Evolutionary conservation across 2,329 filamentous ascomycete genomes (phyloP), one percentile per base, ranked within the genome.

Genomic region (Penicillium sp.): DNA sequence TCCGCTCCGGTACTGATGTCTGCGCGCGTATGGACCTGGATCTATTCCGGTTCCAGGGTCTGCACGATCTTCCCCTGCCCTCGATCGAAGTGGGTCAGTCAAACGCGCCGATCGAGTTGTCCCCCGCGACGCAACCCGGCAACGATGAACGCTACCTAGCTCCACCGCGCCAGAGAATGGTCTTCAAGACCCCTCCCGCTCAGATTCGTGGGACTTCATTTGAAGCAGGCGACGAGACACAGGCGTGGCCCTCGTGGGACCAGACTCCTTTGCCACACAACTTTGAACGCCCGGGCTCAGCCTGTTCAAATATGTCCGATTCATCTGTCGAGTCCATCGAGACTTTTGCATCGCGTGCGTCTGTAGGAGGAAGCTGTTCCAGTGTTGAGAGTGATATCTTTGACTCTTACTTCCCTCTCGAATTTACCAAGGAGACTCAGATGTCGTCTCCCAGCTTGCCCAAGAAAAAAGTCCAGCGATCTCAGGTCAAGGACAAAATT

Each of bases 261-360:
- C 55, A 64, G 25, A 63, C 69, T 5, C 69, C 68, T 13, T 63
- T 63, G 63, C 79, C 76, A 29, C 75, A 80, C 49, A 72, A 73
- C 23, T 80, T 85, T 50, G 76, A 77, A 64, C 80, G 86, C 44
- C 82, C 85, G 4, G 77, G 78, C 7, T 88, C 86, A 3, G 79
- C 82, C 4, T 83, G 81, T 64, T 87, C 85, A 2, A 79, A 81
- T 55, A 78, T 82, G 45, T 88, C 85, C 3, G 83, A 88, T 67
- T 88, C 86, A 0, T 88, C 86, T 3, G 71, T 83, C 19, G 86
- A 84, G 13, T 88, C 86, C 0, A 78, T 79, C 50, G 83, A 81
- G 63, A 87, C 83, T 23, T 79, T 80, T 50, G 76, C 78, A 16
- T 85, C 84, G 3, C 81, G 81, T 57, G 79, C 79, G n/a, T 85